These are phyloP conservation scores for Myxozyma melibiosi DNA, from an alignment of 805 yeast species.

Conservation along the genomic window DNA sequence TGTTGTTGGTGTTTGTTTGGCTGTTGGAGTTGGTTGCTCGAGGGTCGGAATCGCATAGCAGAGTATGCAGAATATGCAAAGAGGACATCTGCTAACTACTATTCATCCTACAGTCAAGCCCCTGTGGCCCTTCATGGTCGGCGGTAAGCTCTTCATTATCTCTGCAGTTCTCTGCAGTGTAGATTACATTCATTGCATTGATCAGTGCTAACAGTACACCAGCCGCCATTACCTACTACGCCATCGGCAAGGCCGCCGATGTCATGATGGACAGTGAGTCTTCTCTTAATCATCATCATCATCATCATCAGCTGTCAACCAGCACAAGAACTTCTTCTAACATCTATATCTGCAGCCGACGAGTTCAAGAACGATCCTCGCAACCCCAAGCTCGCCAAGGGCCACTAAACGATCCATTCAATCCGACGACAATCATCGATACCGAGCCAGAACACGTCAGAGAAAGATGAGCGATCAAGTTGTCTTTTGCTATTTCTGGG, in stretches of 20 bases:
- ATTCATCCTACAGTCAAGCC: constrained; percentile 51
- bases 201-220: neutral
- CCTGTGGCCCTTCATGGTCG: constrained; percentile 87
- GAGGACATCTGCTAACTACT: neutral
- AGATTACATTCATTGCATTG: neutral
- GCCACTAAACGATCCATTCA: constrained; percentile 21
- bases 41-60: too few relatives aligned
- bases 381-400: constrained; percentile 74
- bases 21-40: too few relatives aligned
- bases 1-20: too few relatives aligned
- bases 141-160: constrained; percentile 57
- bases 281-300: too few relatives aligned
- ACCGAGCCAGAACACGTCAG: too few relatives aligned
- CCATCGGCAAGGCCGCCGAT: constrained; percentile 67
- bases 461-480: too few relatives aligned
- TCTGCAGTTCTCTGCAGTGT: neutral
- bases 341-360: constrained; percentile 39
- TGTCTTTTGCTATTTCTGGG: too few relatives aligned
- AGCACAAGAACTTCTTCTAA: neutral
- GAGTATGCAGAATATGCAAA: too few relatives aligned
- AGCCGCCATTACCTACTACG: constrained; percentile 63
- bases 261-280: constrained; percentile 62
- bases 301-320: too few relatives aligned
- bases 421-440: neutral
- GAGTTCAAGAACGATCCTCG: constrained; percentile 94